Conservation (phyloP, 1,284 basidiomycete genomes). For the Neolentinus lepideus region DNA sequence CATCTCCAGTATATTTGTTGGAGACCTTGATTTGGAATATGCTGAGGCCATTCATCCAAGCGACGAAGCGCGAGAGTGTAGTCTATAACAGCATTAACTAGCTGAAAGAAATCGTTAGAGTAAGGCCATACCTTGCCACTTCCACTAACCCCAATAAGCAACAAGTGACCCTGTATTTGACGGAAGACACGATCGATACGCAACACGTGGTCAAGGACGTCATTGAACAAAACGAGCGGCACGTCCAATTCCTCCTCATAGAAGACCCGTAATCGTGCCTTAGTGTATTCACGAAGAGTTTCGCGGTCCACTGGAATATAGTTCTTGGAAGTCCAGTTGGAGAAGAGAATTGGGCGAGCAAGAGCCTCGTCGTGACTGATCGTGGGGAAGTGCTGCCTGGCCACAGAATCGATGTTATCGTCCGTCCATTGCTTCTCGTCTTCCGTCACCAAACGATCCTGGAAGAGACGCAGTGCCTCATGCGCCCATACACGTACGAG, state of each 20-base stretch:
- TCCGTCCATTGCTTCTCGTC: conserved; percentile 95
- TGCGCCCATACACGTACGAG: conserved; percentile 98
- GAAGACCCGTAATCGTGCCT: conserved; percentile 91
- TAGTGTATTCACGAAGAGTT: conserved; percentile 90
- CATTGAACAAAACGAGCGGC: conserved; percentile 97
- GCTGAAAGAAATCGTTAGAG: background rate
- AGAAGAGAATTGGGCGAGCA: conserved; percentile 88
- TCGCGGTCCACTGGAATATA: conserved; percentile 95
- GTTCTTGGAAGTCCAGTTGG: conserved; percentile 98
- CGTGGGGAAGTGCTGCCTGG: conserved; percentile 87
- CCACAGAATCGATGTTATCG: conserved; percentile 81
- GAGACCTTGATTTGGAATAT: conserved; percentile 99
- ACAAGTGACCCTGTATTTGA: conserved; percentile 92
- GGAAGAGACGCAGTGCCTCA: conserved; percentile 95
- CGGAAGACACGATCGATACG: conserved; percentile 99
- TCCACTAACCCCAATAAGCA: conserved; percentile 96
- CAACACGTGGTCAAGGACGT: conserved; percentile 95
- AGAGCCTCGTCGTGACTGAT: conserved; percentile 83
- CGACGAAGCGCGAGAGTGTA: conserved; percentile 95
- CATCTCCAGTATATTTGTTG: conserved; percentile 96
- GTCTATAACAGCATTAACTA: conserved; percentile 47
- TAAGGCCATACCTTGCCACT: conserved; percentile 79
- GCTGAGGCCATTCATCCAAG: conserved; percentile 98
- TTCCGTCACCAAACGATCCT: conserved; percentile 92
- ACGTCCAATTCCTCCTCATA: conserved; percentile 99